Evolutionary conservation across 192 early-diverging fungal genomes (phyloP).

Genomic region (Backusella macrospora): DNA sequence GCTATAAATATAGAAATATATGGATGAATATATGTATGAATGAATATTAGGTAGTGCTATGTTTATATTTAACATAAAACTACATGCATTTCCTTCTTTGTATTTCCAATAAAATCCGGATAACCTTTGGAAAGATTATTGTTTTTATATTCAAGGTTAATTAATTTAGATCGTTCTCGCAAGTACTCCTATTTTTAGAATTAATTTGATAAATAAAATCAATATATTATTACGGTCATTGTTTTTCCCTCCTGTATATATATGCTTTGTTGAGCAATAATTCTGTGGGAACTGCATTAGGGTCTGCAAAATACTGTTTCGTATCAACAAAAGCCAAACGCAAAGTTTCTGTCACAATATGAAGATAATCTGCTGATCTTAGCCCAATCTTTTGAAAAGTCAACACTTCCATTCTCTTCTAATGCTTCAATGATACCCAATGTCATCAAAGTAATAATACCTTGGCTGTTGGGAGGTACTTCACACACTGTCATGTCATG

Average conservation of each 20-base stretch:
- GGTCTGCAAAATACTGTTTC: slow-evolving; percentile 64
- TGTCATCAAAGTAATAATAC: slow-evolving; percentile 69
- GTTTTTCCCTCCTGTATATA: neutral
- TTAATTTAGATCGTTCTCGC: slow-evolving; percentile 51
- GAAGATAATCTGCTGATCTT: slow-evolving; percentile 63
- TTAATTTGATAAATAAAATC: neutral
- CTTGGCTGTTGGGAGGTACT: slow-evolving; percentile 75
- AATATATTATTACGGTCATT: neutral
- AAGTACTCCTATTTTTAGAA: slow-evolving; percentile 50
- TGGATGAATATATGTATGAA: neutral
- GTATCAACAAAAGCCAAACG: slow-evolving; percentile 79
- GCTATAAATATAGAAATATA: no score
- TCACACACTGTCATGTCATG: slow-evolving; percentile 60
- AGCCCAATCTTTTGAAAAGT: slow-evolving; percentile 49
- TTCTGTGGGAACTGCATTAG: slow-evolving; percentile 52
- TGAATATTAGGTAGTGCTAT: neutral
- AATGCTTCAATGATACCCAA: slow-evolving; percentile 68
- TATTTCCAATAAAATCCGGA: slow-evolving; percentile 66
- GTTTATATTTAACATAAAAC: slow-evolving; percentile 61
- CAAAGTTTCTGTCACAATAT: slow-evolving; percentile 67
- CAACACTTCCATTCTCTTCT: slow-evolving; percentile 42
- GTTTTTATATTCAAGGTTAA: slow-evolving; percentile 53
- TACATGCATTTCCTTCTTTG: slow-evolving; percentile 80
- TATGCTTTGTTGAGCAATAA: slow-evolving; percentile 54
- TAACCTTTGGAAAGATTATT: slow-evolving; percentile 53